A percentile compares a stretch with the other conserved stretches of the same genome.
Conservation (phyloP, 2,329 filamentous ascomycete species). For the Erysiphe pulchra region DNA sequence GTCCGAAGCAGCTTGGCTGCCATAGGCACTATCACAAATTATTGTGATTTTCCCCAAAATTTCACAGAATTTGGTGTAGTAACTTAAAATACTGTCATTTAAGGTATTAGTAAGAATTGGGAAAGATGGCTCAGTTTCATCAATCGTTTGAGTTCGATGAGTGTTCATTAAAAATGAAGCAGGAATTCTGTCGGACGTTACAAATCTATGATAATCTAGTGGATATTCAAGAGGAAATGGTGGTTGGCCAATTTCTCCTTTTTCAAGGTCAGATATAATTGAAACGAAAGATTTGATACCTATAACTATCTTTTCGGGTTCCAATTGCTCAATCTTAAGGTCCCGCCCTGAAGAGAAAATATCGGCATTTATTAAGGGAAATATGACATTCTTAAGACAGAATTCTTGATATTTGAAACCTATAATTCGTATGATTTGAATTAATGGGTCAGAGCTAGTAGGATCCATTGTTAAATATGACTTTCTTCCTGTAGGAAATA, state of each 20-base stretch:
- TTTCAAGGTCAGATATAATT: conserved; percentile 82
- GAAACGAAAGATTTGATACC: conserved; percentile 83
- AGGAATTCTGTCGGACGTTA: conserved; percentile 19
- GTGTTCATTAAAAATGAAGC: conserved; percentile 22
- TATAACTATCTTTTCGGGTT: conserved; percentile 92
- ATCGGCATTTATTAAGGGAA: conserved; percentile 80
- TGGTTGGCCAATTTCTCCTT: conserved; percentile 47
- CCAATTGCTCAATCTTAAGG: conserved; percentile 59
- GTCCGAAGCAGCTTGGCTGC: conserved; percentile 79
- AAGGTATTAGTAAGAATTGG: conserved; percentile 37
- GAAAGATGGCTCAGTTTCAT: conserved; percentile 37
- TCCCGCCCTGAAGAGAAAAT: conserved; percentile 42
- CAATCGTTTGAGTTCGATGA: conserved; percentile 16
- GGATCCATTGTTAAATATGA: conserved; percentile 63
- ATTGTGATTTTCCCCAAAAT: conserved; percentile 90
- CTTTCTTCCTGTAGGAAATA: conserved; percentile 57
- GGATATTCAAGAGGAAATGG: conserved; percentile 48
- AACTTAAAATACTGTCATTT: conserved; percentile 54
- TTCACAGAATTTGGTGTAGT: conserved; percentile 78
- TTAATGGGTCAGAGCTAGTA: conserved; percentile 65
- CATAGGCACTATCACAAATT: conserved; percentile 90
- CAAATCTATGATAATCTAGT: conserved; percentile 17
- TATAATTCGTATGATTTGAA: conserved; percentile 83
- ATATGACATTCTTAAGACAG: conserved; percentile 81
- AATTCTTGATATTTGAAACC: conserved; percentile 85